Conservation (phyloP, 495 filamentous ascomycete species). For the Aspergillus haitiensis region DNA sequence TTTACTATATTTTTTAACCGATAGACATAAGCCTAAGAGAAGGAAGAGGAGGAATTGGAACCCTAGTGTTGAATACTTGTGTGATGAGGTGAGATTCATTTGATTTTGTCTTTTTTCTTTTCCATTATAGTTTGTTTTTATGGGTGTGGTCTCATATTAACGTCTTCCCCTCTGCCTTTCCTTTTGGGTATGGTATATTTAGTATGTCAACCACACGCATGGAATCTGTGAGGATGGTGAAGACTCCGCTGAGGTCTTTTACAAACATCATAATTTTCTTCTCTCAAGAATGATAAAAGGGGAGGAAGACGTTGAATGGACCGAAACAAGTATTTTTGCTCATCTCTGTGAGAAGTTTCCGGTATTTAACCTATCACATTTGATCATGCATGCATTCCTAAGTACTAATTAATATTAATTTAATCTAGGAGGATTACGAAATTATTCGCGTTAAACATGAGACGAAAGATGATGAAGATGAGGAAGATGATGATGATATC, state of each 20-base stretch:
- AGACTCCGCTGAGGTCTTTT: slow-evolving; percentile 52
- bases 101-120: slow-evolving; percentile 1
- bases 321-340: slow-evolving; percentile 51
- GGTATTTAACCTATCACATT: slow-evolving; percentile 25
- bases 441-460: slow-evolving; percentile 35
- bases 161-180: not conserved
- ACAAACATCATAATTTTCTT: slow-evolving; percentile 55
- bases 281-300: slow-evolving; percentile 58
- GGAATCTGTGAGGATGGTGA: slow-evolving; percentile 47
- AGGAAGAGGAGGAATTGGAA: slow-evolving; percentile 36
- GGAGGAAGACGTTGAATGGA: slow-evolving; percentile 57
- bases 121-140: not conserved
- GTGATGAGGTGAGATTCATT: slow-evolving; percentile 43
- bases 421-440: slow-evolving; percentile 43
- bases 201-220: slow-evolving; percentile 48
- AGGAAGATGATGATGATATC: slow-evolving; percentile 29
- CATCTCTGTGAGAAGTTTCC: slow-evolving; percentile 54
- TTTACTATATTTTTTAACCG: slow-evolving; percentile 67
- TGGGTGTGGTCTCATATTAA: not conserved
- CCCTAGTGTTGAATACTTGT: slow-evolving; percentile 43
- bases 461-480: slow-evolving; percentile 29
- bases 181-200: not conserved
- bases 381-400: not conserved
- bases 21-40: slow-evolving; percentile 43
- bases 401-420: slow-evolving; percentile 12